phyloP scores from a whole-genome alignment of 2,329 filamentous ascomycete species.

The Aspergillus spinulosporus region DNA sequence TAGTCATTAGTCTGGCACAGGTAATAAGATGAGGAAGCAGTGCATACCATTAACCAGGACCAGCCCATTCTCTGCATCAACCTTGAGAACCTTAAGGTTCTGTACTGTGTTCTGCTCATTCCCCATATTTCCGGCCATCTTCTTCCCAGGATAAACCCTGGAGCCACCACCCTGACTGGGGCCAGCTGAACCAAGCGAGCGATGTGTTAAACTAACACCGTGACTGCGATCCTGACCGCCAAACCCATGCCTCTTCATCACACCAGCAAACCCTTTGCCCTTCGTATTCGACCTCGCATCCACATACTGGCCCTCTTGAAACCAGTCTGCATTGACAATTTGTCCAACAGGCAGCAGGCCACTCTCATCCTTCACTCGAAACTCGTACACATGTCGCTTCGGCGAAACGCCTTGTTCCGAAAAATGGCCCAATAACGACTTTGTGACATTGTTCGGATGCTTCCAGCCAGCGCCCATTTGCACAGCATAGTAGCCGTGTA shows the following conservation, averaged over 20 bases:
- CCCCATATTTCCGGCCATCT: slow-evolving; percentile 97
- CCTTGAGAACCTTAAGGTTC: slow-evolving; percentile 84
- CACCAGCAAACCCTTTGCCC: slow-evolving; percentile 93
- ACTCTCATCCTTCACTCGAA: slow-evolving; percentile 71
- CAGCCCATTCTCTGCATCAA: slow-evolving; percentile 82
- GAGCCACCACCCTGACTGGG: slow-evolving; percentile 90
- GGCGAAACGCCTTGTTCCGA: slow-evolving; percentile 77
- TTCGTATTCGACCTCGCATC: slow-evolving; percentile 77
- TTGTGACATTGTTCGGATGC: slow-evolving; percentile 72
- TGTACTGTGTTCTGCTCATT: slow-evolving; percentile 84
- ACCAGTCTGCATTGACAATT: slow-evolving; percentile 82
- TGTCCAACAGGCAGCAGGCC: slow-evolving; percentile 77
- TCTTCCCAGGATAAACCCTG: slow-evolving; percentile 91
- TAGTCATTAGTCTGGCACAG: not conserved
- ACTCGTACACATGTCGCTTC: slow-evolving; percentile 82
- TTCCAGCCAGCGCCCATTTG: slow-evolving; percentile 80
- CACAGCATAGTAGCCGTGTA: slow-evolving; percentile 91
- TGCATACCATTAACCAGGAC: slow-evolving; percentile 76
- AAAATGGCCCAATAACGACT: slow-evolving; percentile 84
- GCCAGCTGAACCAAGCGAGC: slow-evolving; percentile 86
- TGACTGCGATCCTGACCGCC: slow-evolving; percentile 85
- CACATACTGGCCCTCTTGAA: slow-evolving; percentile 84
- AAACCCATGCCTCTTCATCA: slow-evolving; percentile 96
- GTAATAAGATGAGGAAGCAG: not conserved
- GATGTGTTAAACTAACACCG: slow-evolving; percentile 92